Conservation (phyloP, 2,329 filamentous ascomycete species). For the Davidsoniella australis region DNA sequence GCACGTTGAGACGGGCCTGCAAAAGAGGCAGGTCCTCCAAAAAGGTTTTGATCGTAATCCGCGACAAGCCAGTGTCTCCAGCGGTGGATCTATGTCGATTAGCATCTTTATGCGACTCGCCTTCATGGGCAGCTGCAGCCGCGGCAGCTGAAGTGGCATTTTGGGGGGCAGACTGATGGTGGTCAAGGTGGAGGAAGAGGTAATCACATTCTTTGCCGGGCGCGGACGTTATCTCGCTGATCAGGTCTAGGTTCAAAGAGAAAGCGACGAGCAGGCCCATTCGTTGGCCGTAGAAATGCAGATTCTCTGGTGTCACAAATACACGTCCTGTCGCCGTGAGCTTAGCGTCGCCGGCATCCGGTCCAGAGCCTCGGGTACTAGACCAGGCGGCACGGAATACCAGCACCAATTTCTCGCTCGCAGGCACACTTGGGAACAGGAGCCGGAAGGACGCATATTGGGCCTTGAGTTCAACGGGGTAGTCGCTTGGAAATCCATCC, state of each 20-base stretch:
- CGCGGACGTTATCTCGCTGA: slow-evolving; percentile 77
- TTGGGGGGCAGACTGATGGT: no score
- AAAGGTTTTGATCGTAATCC: slow-evolving; percentile 83
- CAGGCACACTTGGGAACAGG: slow-evolving; percentile 65
- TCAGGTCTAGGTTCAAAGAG: slow-evolving; percentile 53
- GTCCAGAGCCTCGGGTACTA: slow-evolving; percentile 24
- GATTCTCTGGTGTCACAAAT: slow-evolving; percentile 70
- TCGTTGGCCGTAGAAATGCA: slow-evolving; percentile 95
- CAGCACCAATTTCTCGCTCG: slow-evolving; percentile 67
- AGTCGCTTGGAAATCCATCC: slow-evolving; percentile 51
- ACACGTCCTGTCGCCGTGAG: slow-evolving; percentile 54
- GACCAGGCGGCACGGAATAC: slow-evolving; percentile 87
- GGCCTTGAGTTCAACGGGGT: slow-evolving; percentile 63
- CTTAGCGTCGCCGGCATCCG: slow-evolving; percentile 19
- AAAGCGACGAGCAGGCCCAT: slow-evolving; percentile 80
- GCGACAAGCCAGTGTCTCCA: slow-evolving; percentile 38
- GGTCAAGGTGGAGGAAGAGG: slow-evolving; percentile 51
- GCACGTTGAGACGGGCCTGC: slow-evolving; percentile 65
- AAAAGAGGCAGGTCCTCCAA: slow-evolving; percentile 72
- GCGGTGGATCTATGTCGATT: no score
- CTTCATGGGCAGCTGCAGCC: background rate
- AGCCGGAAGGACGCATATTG: slow-evolving; percentile 90
- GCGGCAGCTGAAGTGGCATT: background rate
- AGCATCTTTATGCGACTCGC: background rate
- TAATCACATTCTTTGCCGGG: slow-evolving; percentile 88